These are phyloP conservation scores for Metrosideros polymorpha DNA, from an alignment of 441 rosid genomes.

Conservation along the genomic window DNA sequence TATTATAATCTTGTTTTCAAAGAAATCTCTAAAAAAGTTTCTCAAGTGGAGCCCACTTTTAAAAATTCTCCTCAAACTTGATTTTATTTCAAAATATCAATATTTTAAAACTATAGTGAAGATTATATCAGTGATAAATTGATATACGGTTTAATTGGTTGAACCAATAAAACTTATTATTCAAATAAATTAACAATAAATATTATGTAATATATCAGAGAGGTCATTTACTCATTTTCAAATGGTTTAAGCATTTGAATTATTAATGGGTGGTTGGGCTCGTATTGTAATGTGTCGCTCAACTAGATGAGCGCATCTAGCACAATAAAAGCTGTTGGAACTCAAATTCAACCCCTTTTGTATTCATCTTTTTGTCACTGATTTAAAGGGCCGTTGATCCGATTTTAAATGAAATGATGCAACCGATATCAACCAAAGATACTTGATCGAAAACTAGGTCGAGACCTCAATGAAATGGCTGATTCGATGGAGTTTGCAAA, in stretches of 20 bases:
- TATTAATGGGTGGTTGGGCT: not conserved
- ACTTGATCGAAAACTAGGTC: fast-evolving
- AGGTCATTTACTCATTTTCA: not conserved
- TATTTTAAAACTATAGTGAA: not conserved
- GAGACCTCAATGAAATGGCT: not conserved
- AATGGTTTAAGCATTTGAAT: not conserved
- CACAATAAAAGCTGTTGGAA: not conserved
- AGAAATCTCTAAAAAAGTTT: not conserved
- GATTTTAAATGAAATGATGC: fast-evolving
- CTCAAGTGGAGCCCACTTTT: not conserved
- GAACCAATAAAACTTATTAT: too few relatives aligned
- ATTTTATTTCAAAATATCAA: not conserved
- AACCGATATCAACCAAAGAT: not conserved
- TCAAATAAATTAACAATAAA: not conserved
- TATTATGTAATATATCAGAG: not conserved
- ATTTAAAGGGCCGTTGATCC: not conserved
- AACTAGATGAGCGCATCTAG: not conserved
- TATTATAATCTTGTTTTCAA: too few relatives aligned
- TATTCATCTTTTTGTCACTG: not conserved
- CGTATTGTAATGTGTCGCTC: not conserved
- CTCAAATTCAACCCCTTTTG: not conserved
- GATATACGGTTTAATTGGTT: fast-evolving
- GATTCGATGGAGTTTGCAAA: fast-evolving
- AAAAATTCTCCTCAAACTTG: not conserved
- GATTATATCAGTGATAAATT: fast-evolving